Percentiles rank a stretch among this genome's conserved stretches.
Evolutionary conservation across 2,329 filamentous ascomycete genomes (phyloP).

Genomic region (Juglanconis oblonga): DNA sequence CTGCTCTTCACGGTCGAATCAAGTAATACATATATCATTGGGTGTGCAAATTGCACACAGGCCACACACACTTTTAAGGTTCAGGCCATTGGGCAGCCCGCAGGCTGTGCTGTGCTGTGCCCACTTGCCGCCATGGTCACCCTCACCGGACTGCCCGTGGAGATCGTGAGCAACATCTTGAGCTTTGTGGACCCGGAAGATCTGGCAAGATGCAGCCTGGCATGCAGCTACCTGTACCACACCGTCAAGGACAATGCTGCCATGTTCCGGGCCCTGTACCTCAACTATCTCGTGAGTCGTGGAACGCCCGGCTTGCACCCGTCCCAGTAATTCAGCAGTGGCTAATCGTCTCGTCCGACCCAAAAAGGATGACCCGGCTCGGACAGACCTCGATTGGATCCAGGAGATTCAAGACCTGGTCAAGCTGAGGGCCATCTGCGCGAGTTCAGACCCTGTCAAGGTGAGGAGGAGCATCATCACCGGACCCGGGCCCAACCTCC

Average conservation of each 20-base stretch:
- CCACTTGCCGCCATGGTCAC: slow-evolving; percentile 24
- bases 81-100: no score
- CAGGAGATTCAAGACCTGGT: slow-evolving; percentile 41
- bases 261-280: slow-evolving; percentile 62
- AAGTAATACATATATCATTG: no score
- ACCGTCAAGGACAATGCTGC: slow-evolving; percentile 56
- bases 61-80: no score
- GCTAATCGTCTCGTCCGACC: not conserved
- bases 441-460: slow-evolving; percentile 34
- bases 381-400: slow-evolving; percentile 16
- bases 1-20: no score
- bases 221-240: slow-evolving; percentile 50
- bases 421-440: slow-evolving; percentile 42
- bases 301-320: not conserved
- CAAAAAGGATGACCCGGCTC: slow-evolving; percentile 7
- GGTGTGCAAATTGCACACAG: not conserved
- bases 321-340: not conserved
- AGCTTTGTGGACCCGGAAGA: slow-evolving; percentile 54
- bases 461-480: slow-evolving; percentile 26
- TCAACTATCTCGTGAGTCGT: slow-evolving; percentile 48
- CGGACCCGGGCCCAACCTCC: not conserved
- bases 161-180: slow-evolving; percentile 63
- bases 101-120: not conserved
- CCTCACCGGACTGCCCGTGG: slow-evolving; percentile 51
- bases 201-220: slow-evolving; percentile 47